phyloP scores from a whole-genome alignment of 1,284 basidiomycete genomes.

The Sphaerobolus stellatus region DNA sequence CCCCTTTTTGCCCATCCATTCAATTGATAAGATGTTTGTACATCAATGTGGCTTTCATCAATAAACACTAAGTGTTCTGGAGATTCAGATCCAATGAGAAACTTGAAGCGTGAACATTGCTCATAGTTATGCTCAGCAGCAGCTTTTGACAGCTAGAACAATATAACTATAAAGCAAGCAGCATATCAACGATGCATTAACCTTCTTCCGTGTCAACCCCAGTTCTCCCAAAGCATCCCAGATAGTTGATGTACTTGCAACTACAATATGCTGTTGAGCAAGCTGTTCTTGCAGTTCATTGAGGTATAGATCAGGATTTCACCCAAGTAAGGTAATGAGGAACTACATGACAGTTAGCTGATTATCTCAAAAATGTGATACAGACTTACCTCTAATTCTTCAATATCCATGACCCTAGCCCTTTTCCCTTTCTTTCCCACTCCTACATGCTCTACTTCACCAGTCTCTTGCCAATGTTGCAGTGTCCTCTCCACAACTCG shows the following conservation, averaged over 20 bases:
- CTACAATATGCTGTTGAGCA: too few species aligned
- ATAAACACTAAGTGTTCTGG: background rate
- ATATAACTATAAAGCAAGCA: background rate
- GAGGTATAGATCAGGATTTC: background rate
- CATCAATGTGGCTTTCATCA: background rate
- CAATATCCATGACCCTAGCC: background rate
- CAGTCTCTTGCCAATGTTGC: background rate
- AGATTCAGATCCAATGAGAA: background rate
- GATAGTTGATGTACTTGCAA: too few species aligned
- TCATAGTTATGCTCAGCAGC: background rate
- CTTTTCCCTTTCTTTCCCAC: background rate
- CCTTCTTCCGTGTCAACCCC: background rate
- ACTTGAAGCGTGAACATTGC: background rate
- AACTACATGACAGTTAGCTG: background rate
- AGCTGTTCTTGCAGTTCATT: too few species aligned
- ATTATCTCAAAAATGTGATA: background rate
- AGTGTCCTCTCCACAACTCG: background rate
- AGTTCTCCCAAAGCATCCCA: slow-evolving; percentile 21
- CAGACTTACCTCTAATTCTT: background rate
- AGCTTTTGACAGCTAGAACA: background rate
- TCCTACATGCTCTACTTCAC: background rate
- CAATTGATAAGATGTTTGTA: background rate
- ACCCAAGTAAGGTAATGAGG: background rate
- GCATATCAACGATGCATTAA: too few species aligned
- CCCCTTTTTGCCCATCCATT: background rate